These are phyloP conservation scores for Dalbergia cochinchinensis DNA, from an alignment of 306 rosid species.

Conservation along the genomic window DNA sequence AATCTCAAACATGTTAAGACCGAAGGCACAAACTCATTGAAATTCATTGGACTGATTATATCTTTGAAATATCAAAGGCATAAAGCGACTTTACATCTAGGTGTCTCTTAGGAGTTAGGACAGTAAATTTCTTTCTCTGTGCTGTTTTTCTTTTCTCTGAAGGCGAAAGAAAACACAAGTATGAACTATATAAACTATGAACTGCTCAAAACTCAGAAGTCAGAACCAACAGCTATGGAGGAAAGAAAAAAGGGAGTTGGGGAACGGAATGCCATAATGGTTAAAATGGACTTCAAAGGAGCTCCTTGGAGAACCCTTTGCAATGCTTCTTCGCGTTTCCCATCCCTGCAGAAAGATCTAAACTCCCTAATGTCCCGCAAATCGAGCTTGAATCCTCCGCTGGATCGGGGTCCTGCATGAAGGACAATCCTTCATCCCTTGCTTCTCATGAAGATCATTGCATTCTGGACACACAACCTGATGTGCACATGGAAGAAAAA, in stretches of 20 bases:
- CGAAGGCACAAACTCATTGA: conserved; percentile 18
- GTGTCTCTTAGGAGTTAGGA: conserved; percentile 33
- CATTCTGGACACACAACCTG: conserved; percentile 70
- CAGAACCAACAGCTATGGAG: conserved; percentile 32
- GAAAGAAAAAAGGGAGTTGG: neutral
- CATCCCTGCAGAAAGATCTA: conserved; percentile 18
- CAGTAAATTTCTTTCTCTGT: conserved; percentile 37
- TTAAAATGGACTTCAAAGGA: conserved; percentile 38
- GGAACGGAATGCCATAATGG: conserved; percentile 9
- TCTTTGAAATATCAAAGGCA: conserved; percentile 4
- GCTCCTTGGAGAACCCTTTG: conserved; percentile 20
- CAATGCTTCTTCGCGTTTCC: conserved; percentile 23
- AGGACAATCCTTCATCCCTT: conserved; percentile 80
- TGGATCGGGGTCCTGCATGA: conserved; percentile 68
- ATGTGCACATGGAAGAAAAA: conserved; percentile 77
- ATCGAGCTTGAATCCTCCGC: conserved; percentile 58
- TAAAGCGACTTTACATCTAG: conserved; percentile 35
- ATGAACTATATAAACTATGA: conserved; percentile 26
- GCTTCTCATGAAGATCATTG: conserved; percentile 73
- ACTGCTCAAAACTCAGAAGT: conserved; percentile 27
- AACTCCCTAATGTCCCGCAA: conserved; percentile 32
- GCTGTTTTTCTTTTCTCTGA: conserved; percentile 15
- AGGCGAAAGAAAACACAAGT: neutral
- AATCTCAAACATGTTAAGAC: neutral
- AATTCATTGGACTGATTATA: conserved; percentile 33